phyloP scores from a whole-genome alignment of 2,329 filamentous ascomycete species.

The Cytospora leucostoma region DNA sequence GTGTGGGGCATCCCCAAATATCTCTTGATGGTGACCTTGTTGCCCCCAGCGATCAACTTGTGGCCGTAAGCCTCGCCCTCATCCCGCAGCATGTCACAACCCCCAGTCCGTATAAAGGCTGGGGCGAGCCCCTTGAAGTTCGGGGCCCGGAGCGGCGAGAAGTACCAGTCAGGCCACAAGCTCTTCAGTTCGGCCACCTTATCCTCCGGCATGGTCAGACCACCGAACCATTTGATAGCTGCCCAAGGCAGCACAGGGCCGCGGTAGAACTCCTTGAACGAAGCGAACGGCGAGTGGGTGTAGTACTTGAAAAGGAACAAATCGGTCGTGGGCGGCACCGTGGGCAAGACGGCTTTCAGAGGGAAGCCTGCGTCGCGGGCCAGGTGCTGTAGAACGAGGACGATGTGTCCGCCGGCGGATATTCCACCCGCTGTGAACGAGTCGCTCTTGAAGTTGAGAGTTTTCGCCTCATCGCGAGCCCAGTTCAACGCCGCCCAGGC shows the following conservation, averaged over 20 bases:
- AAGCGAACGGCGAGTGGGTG: conserved; percentile 39
- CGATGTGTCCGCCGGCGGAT: conserved; percentile 42
- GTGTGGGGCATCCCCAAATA: conserved; percentile 43
- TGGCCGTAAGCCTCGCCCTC: conserved; percentile 44
- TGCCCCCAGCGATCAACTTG: conserved; percentile 40
- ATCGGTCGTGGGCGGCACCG: conserved; percentile 36
- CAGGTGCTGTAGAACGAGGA: conserved; percentile 40
- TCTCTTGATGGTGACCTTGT: conserved; percentile 40
- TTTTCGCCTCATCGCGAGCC: conserved; percentile 33
- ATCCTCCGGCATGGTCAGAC: conserved; percentile 34
- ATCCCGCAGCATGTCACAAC: conserved; percentile 43
- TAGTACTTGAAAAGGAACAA: conserved; percentile 36
- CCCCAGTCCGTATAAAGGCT: conserved; percentile 38
- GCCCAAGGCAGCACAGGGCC: conserved; percentile 39
- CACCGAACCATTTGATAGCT: conserved; percentile 39
- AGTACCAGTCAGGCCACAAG: conserved; percentile 40
- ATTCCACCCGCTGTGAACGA: conserved; percentile 43
- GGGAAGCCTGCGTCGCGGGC: conserved; percentile 41
- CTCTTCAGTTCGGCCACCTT: conserved; percentile 32
- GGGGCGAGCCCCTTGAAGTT: conserved; percentile 39
- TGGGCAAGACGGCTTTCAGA: conserved; percentile 39
- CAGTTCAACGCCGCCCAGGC: conserved; percentile 41
- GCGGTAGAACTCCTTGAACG: conserved; percentile 39
- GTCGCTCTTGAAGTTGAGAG: conserved; percentile 36
- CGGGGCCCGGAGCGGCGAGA: conserved; percentile 36